Base-by-base conservation (phyloP, 2,329 filamentous ascomycete species). In the Dactylonectria estremocensis region DNA sequence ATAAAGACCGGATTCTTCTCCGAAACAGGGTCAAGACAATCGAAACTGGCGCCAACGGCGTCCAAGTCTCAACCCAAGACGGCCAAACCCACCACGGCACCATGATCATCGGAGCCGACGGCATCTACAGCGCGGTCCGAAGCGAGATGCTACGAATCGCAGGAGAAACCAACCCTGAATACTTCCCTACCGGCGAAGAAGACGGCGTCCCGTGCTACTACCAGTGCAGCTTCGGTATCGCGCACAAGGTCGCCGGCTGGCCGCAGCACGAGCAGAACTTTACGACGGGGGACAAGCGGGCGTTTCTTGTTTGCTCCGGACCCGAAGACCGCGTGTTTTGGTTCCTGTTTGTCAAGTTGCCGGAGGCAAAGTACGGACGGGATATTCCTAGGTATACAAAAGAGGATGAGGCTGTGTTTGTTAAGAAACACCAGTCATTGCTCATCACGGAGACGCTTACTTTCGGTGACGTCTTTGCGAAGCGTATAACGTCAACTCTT, bases 61-160 rank as follows among this genome's bases (percentile, higher is more conserved):
- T 81, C 5, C 63, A 67, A 0, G 82, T 83, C 0, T 68, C 52
- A 2, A 80, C 78, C 1, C 53, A 64, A 3, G 76, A 80, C 22
- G 82, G 82, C 6, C 63, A 69, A 1, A 54, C 61, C 0, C 78
- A 77, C 50, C 60, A 68, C 1, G 81, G 79, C 0, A 71, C 77
- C 24, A 66, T 84, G 1, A 69, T 83, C 5, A 71, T 83, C 5
- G 81, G 82, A 7, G 77, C 80, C 5, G 82, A 84, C 61, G 82
- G 83, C 14, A 75, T 83, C 16, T 77, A 82, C 64, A 83, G 82
- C 71, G 63, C 68, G 2, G 74, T 81, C 4, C 72, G 83, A 18
- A 57, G 71, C 7, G 76, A 79, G 43, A 77, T 77, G 74, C 61
- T 56, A 28, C 66, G 73, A 6, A 62, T 76, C 1, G 76, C 56